Percentiles rank a stretch among this genome's conserved stretches.
Evolutionary conservation across 352 stramenopile species (phyloP).

Genomic region (Globisporangium echinulatum): DNA sequence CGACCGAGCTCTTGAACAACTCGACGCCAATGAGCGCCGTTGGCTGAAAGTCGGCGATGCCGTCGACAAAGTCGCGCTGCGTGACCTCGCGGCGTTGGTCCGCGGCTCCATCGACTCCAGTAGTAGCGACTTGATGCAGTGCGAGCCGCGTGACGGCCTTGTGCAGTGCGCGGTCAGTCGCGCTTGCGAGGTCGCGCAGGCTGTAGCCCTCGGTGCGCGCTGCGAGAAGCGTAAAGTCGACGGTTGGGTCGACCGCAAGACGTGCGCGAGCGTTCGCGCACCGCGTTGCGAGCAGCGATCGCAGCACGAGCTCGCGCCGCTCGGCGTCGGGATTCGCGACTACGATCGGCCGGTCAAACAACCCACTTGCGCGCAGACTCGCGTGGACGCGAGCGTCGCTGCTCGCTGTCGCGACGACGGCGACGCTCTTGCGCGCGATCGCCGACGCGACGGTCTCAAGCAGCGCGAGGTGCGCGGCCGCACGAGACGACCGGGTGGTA

Average conservation of each 20-base stretch:
- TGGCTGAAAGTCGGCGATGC: slow-evolving; percentile 72
- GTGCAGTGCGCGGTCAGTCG: slow-evolving; percentile 61
- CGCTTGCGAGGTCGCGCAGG: slow-evolving; percentile 67
- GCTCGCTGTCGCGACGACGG: slow-evolving; percentile 44
- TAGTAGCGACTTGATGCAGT: not conserved
- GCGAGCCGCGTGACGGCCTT: slow-evolving; percentile 47
- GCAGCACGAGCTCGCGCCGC: slow-evolving; percentile 54
- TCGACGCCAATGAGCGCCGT: slow-evolving; percentile 75
- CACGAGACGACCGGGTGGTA: slow-evolving; percentile 5
- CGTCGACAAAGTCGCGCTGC: slow-evolving; percentile 69
- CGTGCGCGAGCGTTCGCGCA: slow-evolving; percentile 5
- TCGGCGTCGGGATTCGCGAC: slow-evolving; percentile 54
- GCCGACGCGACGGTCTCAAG: slow-evolving; percentile 40
- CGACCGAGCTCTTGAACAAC: slow-evolving; percentile 80
- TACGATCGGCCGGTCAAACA: slow-evolving; percentile 67
- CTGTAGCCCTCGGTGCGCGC: slow-evolving; percentile 77
- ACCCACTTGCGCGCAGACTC: slow-evolving; percentile 42
- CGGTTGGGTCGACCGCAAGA: slow-evolving; percentile 36
- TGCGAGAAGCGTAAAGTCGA: slow-evolving; percentile 55
- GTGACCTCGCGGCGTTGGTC: slow-evolving; percentile 18
- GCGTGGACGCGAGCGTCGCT: slow-evolving; percentile 70
- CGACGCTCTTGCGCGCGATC: slow-evolving; percentile 63
- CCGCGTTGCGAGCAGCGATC: slow-evolving; percentile 54
- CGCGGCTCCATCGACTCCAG: too few relatives aligned
- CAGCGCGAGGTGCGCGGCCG: slow-evolving; percentile 24